Conservation (phyloP, 179 eudicot genomes). For the Actinidia polygama region DNA sequence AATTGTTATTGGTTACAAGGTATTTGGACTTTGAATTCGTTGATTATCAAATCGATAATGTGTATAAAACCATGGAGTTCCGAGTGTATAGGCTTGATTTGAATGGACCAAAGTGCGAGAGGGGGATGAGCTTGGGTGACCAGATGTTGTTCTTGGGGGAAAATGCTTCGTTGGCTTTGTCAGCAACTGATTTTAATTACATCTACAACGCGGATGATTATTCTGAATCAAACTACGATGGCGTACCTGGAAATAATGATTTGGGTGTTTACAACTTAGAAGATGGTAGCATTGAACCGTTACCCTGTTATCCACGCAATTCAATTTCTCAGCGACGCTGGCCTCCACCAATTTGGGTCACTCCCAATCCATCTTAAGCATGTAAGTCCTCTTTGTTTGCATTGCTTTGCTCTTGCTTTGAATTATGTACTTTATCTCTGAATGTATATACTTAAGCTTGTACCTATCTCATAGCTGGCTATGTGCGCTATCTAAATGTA, state of each 20-base stretch:
- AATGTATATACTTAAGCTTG: neutral
- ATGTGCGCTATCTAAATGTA: neutral
- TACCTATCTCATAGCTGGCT: neutral
- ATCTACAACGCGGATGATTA: conserved; percentile 71
- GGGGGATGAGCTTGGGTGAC: conserved; percentile 45
- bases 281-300: conserved; percentile 45
- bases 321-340: conserved; percentile 34
- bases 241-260: conserved; percentile 46
- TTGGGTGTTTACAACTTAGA: conserved; percentile 57
- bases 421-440: neutral
- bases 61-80: conserved; percentile 52
- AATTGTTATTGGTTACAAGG: conserved; percentile 47
- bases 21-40: conserved; percentile 34
- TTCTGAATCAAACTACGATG: conserved; percentile 48
- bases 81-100: conserved; percentile 48
- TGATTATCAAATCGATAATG: conserved; percentile 19
- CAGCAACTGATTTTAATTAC: conserved; percentile 49
- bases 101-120: conserved; percentile 49
- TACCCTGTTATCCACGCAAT: conserved; percentile 49
- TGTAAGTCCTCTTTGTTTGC: conserved; percentile 27
- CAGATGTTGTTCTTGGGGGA: conserved; percentile 57
- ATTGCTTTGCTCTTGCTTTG: neutral
- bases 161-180: conserved; percentile 57
- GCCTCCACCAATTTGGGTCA: conserved; percentile 73
- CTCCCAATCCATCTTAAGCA: conserved; percentile 56